Evolutionary conservation across 2,329 filamentous ascomycete species (phyloP).

Genomic region (Trematosphaeria pertusa): DNA sequence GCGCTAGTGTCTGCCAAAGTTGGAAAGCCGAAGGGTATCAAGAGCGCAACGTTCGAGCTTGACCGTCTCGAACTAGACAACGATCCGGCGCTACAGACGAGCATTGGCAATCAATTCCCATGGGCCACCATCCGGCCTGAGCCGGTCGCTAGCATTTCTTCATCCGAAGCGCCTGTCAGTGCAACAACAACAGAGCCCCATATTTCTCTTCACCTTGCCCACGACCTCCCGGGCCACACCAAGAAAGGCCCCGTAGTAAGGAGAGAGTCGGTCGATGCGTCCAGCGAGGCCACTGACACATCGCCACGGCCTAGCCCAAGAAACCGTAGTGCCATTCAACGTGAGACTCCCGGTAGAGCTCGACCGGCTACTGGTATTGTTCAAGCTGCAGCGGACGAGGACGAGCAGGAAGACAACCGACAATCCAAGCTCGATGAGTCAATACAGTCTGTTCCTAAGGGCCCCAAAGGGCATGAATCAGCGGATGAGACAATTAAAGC

Average conservation of each 20-base stretch:
- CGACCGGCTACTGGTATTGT: too few species aligned
- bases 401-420: not conserved
- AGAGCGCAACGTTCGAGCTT: slow-evolving; percentile 15
- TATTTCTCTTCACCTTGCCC: not conserved
- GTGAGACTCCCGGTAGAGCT: too few species aligned
- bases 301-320: not conserved
- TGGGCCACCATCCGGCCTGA: slow-evolving; percentile 9
- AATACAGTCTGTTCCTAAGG: not conserved
- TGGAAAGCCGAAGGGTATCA: slow-evolving; percentile 12
- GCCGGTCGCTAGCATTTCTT: slow-evolving; percentile 3
- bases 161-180: not conserved
- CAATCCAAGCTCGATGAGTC: not conserved
- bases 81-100: slow-evolving; percentile 4
- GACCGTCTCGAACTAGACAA: slow-evolving; percentile 1
- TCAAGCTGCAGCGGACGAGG: too few species aligned
- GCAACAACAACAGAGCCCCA: not conserved
- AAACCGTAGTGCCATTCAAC: not conserved
- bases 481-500: not conserved
- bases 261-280: not conserved
- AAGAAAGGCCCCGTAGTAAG: too few species aligned
- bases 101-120: slow-evolving; percentile 12
- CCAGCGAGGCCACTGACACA: slow-evolving; percentile 1
- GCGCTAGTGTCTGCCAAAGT: not conserved
- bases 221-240: too few species aligned
- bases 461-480: not conserved